Percentiles rank a stretch among this genome's conserved stretches.
Evolutionary conservation across 2,329 filamentous ascomycete species (phyloP).

Genomic region (Metarhizium guizhouense): DNA sequence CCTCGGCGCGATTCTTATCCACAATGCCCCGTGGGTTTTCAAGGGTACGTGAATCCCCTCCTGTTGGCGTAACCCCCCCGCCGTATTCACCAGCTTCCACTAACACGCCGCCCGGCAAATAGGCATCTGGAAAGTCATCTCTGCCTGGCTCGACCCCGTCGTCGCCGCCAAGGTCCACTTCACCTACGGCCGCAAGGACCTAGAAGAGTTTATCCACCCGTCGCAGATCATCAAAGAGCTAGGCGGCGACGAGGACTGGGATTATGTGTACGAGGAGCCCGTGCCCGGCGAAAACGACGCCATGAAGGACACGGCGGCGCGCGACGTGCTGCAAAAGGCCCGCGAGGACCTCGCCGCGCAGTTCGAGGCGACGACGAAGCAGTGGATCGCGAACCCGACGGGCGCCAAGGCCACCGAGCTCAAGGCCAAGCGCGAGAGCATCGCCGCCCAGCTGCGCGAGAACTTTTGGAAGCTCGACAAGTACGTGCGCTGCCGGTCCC

Average conservation of each 20-base stretch:
- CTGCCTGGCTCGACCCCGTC: conserved; percentile 67
- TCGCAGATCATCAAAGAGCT: conserved; percentile 49
- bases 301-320: conserved; percentile 35
- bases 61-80: not conserved
- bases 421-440: conserved; percentile 28
- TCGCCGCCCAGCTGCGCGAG: conserved; percentile 41
- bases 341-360: conserved; percentile 42
- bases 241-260: conserved; percentile 57
- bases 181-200: conserved; percentile 51
- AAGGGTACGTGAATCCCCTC: conserved; percentile 19
- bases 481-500: conserved; percentile 50
- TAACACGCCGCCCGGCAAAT: too few relatives aligned
- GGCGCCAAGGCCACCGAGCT: conserved; percentile 11
- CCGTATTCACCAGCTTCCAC: too few relatives aligned
- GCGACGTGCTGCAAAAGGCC: conserved; percentile 39
- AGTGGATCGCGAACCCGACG: conserved; percentile 42
- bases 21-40: conserved; percentile 70
- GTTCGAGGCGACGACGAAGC: conserved; percentile 49
- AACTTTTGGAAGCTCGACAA: conserved; percentile 68
- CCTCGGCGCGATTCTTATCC: conserved; percentile 60
- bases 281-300: conserved; percentile 47
- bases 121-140: conserved; percentile 53
- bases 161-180: conserved; percentile 67
- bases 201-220: conserved; percentile 52
- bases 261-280: conserved; percentile 57